A percentile compares a stretch with the other conserved stretches of the same genome.
Evolutionary conservation across 202 grass and related monocot species (phyloP).

Genomic region (Bolboschoenoplectus hybrid): DNA sequence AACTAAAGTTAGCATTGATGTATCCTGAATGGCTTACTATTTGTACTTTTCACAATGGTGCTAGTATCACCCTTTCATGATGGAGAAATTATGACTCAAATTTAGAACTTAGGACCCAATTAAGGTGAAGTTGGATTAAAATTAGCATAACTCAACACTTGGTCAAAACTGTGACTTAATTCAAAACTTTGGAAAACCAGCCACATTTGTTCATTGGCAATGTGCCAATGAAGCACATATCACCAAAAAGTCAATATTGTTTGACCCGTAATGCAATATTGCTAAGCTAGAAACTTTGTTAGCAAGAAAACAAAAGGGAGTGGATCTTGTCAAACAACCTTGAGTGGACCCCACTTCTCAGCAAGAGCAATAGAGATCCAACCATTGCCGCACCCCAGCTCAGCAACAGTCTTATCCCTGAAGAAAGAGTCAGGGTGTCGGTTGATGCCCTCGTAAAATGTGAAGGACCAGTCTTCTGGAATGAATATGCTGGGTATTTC

Average conservation of each 20-base stretch:
- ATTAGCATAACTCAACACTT: neutral
- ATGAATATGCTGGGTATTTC: slow-evolving; percentile 99
- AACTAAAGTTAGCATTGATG: slow-evolving; percentile 8
- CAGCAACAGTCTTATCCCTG: slow-evolving; percentile 75
- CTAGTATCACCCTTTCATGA: neutral
- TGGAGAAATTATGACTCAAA: neutral
- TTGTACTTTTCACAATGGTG: neutral
- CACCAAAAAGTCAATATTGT: neutral
- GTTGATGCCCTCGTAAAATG: slow-evolving; percentile 97
- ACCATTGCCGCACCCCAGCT: slow-evolving; percentile 93
- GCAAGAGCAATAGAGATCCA: slow-evolving; percentile 99
- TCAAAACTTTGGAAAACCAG: neutral
- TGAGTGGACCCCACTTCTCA: slow-evolving; percentile 79
- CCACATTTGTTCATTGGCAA: neutral
- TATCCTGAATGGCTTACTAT: neutral
- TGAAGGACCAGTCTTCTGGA: slow-evolving; percentile 99
- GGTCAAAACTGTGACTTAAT: neutral
- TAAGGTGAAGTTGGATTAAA: neutral
- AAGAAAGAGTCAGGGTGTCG: slow-evolving; percentile 89
- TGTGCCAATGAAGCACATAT: neutral
- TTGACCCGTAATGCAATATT: neutral
- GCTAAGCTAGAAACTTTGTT: neutral
- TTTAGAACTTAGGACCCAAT: neutral
- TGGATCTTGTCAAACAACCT: slow-evolving; percentile 50
- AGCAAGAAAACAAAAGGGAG: slow-evolving; percentile 10